Evolutionary conservation across 352 stramenopile genomes (phyloP).

Genomic region (Plasmopara halstedii): DNA sequence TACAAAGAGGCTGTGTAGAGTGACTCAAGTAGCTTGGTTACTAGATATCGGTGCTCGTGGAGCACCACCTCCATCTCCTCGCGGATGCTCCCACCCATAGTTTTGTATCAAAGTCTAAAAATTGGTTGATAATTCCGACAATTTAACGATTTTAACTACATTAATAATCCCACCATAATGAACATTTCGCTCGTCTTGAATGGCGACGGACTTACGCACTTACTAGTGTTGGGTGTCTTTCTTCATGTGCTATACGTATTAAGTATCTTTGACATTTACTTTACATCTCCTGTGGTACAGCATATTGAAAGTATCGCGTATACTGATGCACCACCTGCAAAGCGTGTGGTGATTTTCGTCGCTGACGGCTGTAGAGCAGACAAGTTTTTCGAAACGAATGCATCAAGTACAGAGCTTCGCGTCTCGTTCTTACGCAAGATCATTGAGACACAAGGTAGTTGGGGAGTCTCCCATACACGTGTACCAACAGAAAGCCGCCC

Average conservation of each 20-base stretch:
- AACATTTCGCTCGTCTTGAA: too few relatives aligned
- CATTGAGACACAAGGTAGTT: conserved; percentile 47
- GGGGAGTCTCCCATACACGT: conserved; percentile 79
- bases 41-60: conserved; percentile 77
- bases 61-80: conserved; percentile 66
- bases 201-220: conserved; percentile 12
- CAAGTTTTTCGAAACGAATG: conserved; percentile 71
- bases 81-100: conserved; percentile 37
- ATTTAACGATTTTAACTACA: too few relatives aligned
- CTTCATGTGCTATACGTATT: conserved; percentile 83
- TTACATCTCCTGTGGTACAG: conserved; percentile 73
- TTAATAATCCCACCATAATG: too few relatives aligned
- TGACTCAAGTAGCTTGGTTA: conserved; percentile 78
- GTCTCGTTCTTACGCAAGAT: conserved; percentile 62
- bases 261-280: conserved; percentile 90
- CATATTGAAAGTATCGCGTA: conserved; percentile 51
- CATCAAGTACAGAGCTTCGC: conserved; percentile 12
- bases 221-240: conserved; percentile 63
- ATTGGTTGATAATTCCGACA: background rate
- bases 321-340: conserved; percentile 32
- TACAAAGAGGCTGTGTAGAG: conserved; percentile 58
- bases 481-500: conserved; percentile 82
- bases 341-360: conserved; percentile 75
- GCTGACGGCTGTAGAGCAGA: conserved; percentile 79
- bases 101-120: background rate